Base-by-base conservation (phyloP, 2,329 filamentous ascomycete genomes). In the Alternaria sp. region DNA sequence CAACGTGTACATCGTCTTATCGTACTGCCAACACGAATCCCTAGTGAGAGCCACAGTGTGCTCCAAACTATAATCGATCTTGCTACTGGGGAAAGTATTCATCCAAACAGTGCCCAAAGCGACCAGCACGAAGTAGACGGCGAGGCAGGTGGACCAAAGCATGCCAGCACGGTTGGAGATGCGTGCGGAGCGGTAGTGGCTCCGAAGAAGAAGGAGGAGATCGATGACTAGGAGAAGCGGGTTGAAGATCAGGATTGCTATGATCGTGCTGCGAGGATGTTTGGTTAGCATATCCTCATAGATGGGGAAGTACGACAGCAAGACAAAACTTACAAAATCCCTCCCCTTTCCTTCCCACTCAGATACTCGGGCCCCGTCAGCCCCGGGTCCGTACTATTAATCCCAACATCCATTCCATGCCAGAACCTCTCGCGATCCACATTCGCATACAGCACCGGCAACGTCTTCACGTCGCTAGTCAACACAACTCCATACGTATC, bases 391-490 rank as follows among this genome's bases (percentile, higher is more conserved):
- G 19, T 15, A 23, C n/a, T 40, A 3, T 40, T 28, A 12, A 15
- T 17, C 36, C 36, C 19, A 25, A 32, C 30, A n/a, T 32, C 21
- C 19, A 15, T 28, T 1, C 21, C 13, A 15, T 36, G 23, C 19
- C 32, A 52, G 6, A 36, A 15, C 49, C n/a, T 52, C 13, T 30
- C 12, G 23, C 23, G 40, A 17, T 47, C 51, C 51, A 57, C 4
- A 55, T 61, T 61, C 6, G 30, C 52, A 44, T 44, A 61, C 3
- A 32, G 49, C 8, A 61, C 43, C 1, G 58, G 58, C 17, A 57
- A 26, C 13, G 10, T 15, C 44, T 50, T 57, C 36, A 40, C 36
- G 15, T 3, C 32, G 4, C 3, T 10, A 40, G n/a, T 40, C 36
- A 40, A 40, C 36, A 40, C 36, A 40, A 17, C 3, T 0, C 36